Conservation (phyloP, 257 asterid species). For the Plantago major region DNA sequence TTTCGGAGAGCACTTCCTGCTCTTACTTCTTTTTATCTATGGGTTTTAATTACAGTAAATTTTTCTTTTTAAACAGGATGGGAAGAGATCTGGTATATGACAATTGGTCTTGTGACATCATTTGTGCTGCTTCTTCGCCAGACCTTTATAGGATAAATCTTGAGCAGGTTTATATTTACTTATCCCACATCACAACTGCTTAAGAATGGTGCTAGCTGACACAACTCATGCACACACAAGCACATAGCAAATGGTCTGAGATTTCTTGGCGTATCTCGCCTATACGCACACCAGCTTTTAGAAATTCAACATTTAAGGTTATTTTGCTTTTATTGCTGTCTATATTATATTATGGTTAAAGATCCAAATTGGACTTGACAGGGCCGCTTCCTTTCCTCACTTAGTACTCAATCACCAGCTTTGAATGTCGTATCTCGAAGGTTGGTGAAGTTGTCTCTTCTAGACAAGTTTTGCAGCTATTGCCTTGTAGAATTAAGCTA, state of each 20-base stretch:
- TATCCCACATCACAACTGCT: background rate
- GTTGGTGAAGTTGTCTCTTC: conserved; percentile 34
- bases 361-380: conserved; percentile 23
- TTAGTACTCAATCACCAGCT: conserved; percentile 87
- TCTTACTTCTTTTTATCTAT: no score
- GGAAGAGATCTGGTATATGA: conserved; percentile 92
- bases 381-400: conserved; percentile 89
- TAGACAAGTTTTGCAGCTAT: background rate
- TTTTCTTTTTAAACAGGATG: conserved; percentile 56
- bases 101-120: conserved; percentile 90
- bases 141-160: conserved; percentile 89
- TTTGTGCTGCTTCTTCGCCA: conserved; percentile 98
- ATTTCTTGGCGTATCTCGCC: background rate
- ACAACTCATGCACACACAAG: background rate
- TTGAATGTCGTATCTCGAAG: conserved; percentile 88
- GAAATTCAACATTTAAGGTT: no score
- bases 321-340: background rate
- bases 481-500: background rate
- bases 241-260: background rate
- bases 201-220: no score
- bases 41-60: conserved; percentile 9
- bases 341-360: background rate
- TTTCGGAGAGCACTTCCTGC: no score
- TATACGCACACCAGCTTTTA: no score
- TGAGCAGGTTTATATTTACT: conserved; percentile 61